A percentile compares a stretch with the other conserved stretches of the same genome.
These are phyloP conservation scores for Pelargonium nanum DNA, from an alignment of 345 rosid species.

Conservation along the genomic window DNA sequence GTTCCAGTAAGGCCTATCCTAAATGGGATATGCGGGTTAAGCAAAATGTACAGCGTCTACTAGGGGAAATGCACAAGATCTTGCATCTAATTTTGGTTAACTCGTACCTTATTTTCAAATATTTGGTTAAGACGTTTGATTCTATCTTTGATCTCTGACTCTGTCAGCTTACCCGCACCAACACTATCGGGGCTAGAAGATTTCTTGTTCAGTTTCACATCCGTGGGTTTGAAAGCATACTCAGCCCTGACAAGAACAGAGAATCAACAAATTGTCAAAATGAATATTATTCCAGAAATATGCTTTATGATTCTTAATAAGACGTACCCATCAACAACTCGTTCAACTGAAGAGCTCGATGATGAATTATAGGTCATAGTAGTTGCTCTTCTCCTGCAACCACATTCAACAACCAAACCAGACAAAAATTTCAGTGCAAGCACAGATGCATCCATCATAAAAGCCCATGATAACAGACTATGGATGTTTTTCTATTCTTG, in stretches of 20 bases:
- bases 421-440: background rate
- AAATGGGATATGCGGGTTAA: too few relatives aligned
- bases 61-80: too few relatives aligned
- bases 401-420: background rate
- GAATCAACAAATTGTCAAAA: too few relatives aligned
- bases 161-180: constrained; percentile 36
- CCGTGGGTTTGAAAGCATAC: constrained; percentile 83
- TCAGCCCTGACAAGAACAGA: constrained; percentile 36
- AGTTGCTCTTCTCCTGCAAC: constrained; percentile 33
- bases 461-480: too few relatives aligned
- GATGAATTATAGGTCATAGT: constrained; percentile 28
- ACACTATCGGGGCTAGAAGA: constrained; percentile 36
- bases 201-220: constrained; percentile 39
- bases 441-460: background rate
- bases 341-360: constrained; percentile 34
- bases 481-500: too few relatives aligned
- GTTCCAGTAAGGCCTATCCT: background rate
- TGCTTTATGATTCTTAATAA: constrained; percentile 2
- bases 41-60: too few relatives aligned
- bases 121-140: constrained; percentile 47
- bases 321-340: constrained; percentile 49
- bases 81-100: background rate
- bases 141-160: constrained; percentile 58
- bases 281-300: background rate
- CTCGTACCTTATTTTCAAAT: constrained; percentile 53